Evolutionary conservation across 495 filamentous ascomycete species (phyloP).

Genomic region (Penicillium antarcticum): DNA sequence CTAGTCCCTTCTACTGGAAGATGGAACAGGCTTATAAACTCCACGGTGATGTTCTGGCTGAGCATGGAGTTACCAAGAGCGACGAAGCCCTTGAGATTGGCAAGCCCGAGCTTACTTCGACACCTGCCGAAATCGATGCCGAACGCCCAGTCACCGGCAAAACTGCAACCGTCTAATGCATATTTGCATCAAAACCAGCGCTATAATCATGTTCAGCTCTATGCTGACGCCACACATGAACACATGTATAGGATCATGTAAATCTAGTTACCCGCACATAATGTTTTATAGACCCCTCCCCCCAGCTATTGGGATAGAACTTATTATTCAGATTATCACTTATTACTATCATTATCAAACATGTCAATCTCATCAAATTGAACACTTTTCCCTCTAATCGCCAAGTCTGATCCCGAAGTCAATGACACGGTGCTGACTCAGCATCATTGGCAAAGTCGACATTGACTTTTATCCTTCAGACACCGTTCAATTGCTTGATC

Average conservation of each 20-base stretch:
- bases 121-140: neutral
- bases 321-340: too few species aligned
- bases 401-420: conserved; percentile 1
- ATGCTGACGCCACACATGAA: neutral
- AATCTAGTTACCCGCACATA: neutral
- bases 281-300: neutral
- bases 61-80: conserved; percentile 13
- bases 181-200: neutral
- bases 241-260: neutral
- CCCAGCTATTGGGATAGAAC: too few species aligned
- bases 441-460: conserved; percentile 1
- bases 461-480: conserved; percentile 4
- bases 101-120: neutral
- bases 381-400: neutral
- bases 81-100: conserved; percentile 7
- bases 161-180: too few species aligned
- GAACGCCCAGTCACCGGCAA: too few species aligned
- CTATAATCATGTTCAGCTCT: neutral
- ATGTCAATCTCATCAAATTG: too few species aligned
- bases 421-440: conserved; percentile 23
- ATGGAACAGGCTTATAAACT: conserved; percentile 37
- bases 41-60: conserved; percentile 31
- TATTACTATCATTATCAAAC: too few species aligned
- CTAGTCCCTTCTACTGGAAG: conserved; percentile 35
- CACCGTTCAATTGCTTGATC: conserved; percentile 4